A percentile compares a stretch with the other conserved stretches of the same genome.
phyloP scores from a whole-genome alignment of 805 yeast genomes.

The Blastobotrys mokoenaii region DNA sequence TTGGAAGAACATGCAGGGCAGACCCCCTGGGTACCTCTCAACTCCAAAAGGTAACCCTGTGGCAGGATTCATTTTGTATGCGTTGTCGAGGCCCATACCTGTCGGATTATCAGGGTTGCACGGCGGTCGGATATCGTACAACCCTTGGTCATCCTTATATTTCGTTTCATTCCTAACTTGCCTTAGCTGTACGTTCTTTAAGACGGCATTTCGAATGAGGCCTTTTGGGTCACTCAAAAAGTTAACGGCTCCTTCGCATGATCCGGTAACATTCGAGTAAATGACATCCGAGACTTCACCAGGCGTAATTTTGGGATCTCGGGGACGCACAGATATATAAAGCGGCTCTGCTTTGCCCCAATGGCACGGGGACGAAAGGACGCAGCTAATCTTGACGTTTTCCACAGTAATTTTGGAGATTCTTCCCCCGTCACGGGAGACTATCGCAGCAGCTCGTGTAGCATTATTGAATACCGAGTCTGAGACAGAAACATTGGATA shows the following conservation, averaged over 20 bases:
- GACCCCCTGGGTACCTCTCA: conserved; percentile 2
- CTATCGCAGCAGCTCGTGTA: conserved; percentile 5
- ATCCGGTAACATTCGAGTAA: background rate
- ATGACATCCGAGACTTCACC: conserved; percentile 1
- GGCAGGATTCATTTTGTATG: conserved; percentile 1
- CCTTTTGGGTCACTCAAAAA: too few relatives aligned
- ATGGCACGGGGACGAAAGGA: background rate
- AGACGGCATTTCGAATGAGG: background rate
- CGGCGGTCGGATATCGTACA: conserved; percentile 7
- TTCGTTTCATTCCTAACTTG: too few relatives aligned
- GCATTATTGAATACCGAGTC: conserved; percentile 1
- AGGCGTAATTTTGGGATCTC: conserved; percentile 1
- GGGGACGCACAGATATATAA: conserved; percentile 1
- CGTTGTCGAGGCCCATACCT: conserved; percentile 4
- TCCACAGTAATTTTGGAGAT: background rate
- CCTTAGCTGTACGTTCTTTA: background rate
- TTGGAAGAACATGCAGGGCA: conserved; percentile 1
- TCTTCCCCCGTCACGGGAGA: conserved; percentile 5
- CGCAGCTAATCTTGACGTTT: conserved; percentile 2
- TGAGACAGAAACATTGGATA: too few relatives aligned
- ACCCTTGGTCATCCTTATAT: background rate
- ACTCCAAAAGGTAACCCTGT: conserved; percentile 3
- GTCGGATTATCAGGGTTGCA: conserved; percentile 5
- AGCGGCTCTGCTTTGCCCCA: conserved; percentile 9
- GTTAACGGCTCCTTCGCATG: conserved; percentile 4